A percentile compares a stretch with the other conserved stretches of the same genome.
These are phyloP conservation scores for Miscanthus lutarioriparius DNA, from an alignment of 176 grass and related monocot species.

Conservation along the genomic window DNA sequence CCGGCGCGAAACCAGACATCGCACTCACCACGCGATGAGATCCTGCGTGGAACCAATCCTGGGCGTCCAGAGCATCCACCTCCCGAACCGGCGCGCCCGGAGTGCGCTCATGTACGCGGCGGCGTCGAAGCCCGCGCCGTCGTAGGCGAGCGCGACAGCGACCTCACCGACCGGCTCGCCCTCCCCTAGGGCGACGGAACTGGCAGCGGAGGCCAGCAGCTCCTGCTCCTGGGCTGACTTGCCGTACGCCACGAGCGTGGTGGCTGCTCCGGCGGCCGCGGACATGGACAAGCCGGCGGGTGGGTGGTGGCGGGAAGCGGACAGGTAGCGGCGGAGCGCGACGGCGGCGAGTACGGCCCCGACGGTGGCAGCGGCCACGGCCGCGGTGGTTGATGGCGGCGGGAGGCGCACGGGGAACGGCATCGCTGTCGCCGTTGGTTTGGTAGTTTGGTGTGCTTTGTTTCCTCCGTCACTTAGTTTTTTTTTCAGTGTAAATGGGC, in stretches of 20 bases:
- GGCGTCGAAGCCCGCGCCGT: constrained; percentile 37
- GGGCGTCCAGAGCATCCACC: constrained; percentile 79
- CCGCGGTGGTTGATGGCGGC: constrained; percentile 30
- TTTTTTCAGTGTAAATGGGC: neutral
- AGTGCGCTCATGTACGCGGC: constrained; percentile 66
- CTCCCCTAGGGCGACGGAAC: neutral
- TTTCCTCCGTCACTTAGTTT: constrained; percentile 15
- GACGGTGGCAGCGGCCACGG: constrained; percentile 23
- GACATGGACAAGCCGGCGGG: neutral
- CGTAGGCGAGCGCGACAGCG: constrained; percentile 32
- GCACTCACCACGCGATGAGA: constrained; percentile 64
- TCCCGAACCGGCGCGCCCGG: constrained; percentile 58
- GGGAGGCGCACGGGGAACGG: constrained; percentile 33
- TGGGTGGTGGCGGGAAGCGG: neutral
- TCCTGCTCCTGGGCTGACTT: constrained; percentile 58
- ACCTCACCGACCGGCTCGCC: neutral
- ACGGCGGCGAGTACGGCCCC: constrained; percentile 29
- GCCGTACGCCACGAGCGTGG: constrained; percentile 54
- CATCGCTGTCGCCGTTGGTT: constrained; percentile 4
- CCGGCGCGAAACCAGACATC: no score
- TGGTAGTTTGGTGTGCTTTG: neutral
- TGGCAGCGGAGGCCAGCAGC: constrained; percentile 39
- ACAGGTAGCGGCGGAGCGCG: constrained; percentile 40
- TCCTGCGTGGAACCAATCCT: constrained; percentile 87
- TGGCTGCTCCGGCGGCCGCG: neutral